These are phyloP conservation scores for Phytophthora ohioensis DNA, from an alignment of 352 stramenopile genomes.

Conservation along the genomic window DNA sequence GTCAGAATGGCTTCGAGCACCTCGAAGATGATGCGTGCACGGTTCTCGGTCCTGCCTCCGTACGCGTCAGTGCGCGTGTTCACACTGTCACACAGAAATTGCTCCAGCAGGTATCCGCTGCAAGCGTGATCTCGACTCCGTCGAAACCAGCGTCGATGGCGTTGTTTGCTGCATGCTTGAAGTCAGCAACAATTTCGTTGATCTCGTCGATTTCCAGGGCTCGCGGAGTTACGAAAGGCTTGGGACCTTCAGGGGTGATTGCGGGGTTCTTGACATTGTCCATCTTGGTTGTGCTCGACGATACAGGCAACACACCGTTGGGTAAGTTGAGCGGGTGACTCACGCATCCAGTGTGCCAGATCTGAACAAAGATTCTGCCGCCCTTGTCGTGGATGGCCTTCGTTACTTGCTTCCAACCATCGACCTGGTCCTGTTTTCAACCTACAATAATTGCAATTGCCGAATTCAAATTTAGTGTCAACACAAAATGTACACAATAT, in stretches of 20 bases:
- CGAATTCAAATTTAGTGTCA: neutral
- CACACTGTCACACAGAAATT: slow-evolving; percentile 75
- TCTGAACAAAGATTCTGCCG: slow-evolving; percentile 23
- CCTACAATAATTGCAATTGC: neutral
- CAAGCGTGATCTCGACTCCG: slow-evolving; percentile 85
- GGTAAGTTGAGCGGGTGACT: slow-evolving; percentile 20
- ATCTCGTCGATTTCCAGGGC: slow-evolving; percentile 77
- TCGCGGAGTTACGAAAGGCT: slow-evolving; percentile 49
- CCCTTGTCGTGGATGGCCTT: slow-evolving; percentile 34
- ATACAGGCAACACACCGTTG: slow-evolving; percentile 15
- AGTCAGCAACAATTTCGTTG: slow-evolving; percentile 64
- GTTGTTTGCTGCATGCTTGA: slow-evolving; percentile 55
- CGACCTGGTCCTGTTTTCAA: slow-evolving; percentile 41
- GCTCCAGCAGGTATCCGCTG: slow-evolving; percentile 92
- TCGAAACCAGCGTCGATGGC: slow-evolving; percentile 89
- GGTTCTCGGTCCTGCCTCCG: slow-evolving; percentile 80
- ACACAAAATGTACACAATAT: neutral
- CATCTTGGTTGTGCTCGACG: slow-evolving; percentile 9
- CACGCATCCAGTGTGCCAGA: slow-evolving; percentile 27
- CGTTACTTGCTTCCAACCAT: slow-evolving; percentile 37
- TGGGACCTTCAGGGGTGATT: slow-evolving; percentile 27
- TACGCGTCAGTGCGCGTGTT: slow-evolving; percentile 87
- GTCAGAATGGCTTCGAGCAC: slow-evolving; percentile 54
- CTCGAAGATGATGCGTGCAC: slow-evolving; percentile 68
- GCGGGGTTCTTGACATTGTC: slow-evolving; percentile 1